Evolutionary conservation across 1,284 basidiomycete species (phyloP).

Genomic region (Pascua sp.): DNA sequence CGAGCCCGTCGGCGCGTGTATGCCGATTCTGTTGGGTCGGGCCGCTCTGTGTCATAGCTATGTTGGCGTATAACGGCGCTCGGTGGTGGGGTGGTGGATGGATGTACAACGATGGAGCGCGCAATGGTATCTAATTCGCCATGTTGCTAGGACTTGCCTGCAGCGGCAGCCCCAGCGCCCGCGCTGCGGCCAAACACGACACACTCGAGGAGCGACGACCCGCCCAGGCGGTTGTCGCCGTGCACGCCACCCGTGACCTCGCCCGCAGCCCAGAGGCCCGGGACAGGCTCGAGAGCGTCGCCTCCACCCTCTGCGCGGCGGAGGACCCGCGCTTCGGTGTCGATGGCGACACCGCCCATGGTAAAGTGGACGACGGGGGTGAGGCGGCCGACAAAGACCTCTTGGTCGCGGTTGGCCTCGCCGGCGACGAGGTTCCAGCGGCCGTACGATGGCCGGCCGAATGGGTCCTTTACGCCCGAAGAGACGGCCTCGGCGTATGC

Average conservation of each 20-base stretch:
- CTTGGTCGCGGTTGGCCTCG: slow-evolving; percentile 1
- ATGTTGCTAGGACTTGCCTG: neutral
- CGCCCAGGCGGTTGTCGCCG: slow-evolving; percentile 17
- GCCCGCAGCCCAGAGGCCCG: slow-evolving; percentile 10
- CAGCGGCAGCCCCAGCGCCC: slow-evolving; percentile 2
- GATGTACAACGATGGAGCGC: too few species aligned
- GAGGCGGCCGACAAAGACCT: slow-evolving; percentile 10
- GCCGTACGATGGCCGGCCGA: slow-evolving; percentile 4
- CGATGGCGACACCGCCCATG: slow-evolving; percentile 14
- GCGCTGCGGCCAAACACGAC: slow-evolving; percentile 14
- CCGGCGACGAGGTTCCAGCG: slow-evolving; percentile 7
- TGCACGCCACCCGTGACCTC: slow-evolving; percentile 17
- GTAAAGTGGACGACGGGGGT: slow-evolving; percentile 17
- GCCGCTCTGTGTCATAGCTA: too few species aligned
- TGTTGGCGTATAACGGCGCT: too few species aligned
- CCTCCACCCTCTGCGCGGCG: neutral
- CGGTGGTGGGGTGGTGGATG: too few species aligned
- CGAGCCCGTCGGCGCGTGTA: too few species aligned
- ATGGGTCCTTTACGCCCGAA: slow-evolving; percentile 1
- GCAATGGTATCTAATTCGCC: too few species aligned
- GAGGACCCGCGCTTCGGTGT: slow-evolving; percentile 4
- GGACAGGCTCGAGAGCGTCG: neutral
- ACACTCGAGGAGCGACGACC: slow-evolving; percentile 13
- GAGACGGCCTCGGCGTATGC: slow-evolving; percentile 6
- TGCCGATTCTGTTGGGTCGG: too few species aligned